Evolutionary conservation across 1,284 basidiomycete species (phyloP), one percentile per base, ranked within the genome.

Genomic region (Ganoderma leucocontextum): DNA sequence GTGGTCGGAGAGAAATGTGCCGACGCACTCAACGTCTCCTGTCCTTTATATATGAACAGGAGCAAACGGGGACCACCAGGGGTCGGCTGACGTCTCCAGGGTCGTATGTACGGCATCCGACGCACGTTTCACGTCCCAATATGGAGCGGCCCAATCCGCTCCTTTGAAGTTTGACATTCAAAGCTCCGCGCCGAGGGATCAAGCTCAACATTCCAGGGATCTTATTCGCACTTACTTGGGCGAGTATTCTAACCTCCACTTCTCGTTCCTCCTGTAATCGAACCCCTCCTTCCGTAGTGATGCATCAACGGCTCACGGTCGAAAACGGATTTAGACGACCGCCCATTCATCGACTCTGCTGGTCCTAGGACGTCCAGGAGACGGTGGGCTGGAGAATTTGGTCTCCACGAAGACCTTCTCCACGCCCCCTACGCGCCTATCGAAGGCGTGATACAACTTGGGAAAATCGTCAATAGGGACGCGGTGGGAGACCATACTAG

Each of bases 351-450:
- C 82, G 3, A 91, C 88, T 53, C 85, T 82, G 57, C 78, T 84
- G 17, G 82, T 73, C 64, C 76, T 80, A 4, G 89, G 89, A 77
- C 84, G 87, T 0, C 86, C 86, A 2, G 78, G 70, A 2, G 81
- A 80, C 0, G 88, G 85, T 4, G 83, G 78, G 19, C 78, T 76
- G 1, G 88, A 89, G 76, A 83, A 82, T 71, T 83, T 81, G 38
- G 85, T 89, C 80, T 87, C 81, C 3, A 89, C 87, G 72, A 89
- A 88, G 2, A 92, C 91, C 78, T 93, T 92, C 77, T 87, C 82
- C 17, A 93, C 87, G 4, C 89, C 89, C 19, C 77, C 82, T 63
- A 82, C 71, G n/a, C 88, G 84, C 69, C 86, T 83, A 75, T 92
- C 89, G 72, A 93, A 92, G 10, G 87, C 86, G 36, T 77, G 77